A percentile compares a stretch with the other conserved stretches of the same genome.
Evolutionary conservation across 805 yeast species (phyloP).

Genomic region (Suhomyces pyralidae): DNA sequence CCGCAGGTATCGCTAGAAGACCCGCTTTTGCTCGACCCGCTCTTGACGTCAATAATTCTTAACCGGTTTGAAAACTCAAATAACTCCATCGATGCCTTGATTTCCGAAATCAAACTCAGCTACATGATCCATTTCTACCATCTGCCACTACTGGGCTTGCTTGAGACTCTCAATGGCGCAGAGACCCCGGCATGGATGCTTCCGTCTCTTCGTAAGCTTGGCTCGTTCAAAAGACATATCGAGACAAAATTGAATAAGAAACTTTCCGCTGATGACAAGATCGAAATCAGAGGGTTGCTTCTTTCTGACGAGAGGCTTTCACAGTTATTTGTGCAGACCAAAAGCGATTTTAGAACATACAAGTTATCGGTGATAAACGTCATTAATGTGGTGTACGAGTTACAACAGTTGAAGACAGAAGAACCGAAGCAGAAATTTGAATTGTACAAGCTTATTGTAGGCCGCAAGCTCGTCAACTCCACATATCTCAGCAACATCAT

Average conservation of each 20-base stretch:
- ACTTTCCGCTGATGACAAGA: conserved; percentile 8
- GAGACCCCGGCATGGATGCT: conserved; percentile 12
- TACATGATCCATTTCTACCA: conserved; percentile 42
- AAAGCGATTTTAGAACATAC: conserved; percentile 20
- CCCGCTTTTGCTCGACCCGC: conserved; percentile 8
- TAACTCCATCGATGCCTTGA: conserved; percentile 39
- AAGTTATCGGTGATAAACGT: conserved; percentile 25
- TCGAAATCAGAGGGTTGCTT: conserved; percentile 15
- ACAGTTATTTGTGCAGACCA: conserved; percentile 14
- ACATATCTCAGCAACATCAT: conserved; percentile 21
- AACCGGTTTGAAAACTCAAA: conserved; percentile 36
- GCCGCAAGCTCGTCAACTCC: conserved; percentile 26
- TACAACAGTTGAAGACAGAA: conserved; percentile 4
- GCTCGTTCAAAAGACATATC: conserved; percentile 34
- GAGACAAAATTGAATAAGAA: conserved; percentile 16
- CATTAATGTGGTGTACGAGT: conserved; percentile 20
- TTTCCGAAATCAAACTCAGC: conserved; percentile 34
- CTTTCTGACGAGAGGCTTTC: conserved; percentile 12
- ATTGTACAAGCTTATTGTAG: conserved; percentile 27
- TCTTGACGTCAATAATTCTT: conserved; percentile 24
- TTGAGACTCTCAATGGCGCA: conserved; percentile 8
- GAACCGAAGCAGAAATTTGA: conserved; percentile 22
- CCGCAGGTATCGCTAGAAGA: conserved; percentile 14
- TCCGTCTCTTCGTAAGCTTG: conserved; percentile 29
- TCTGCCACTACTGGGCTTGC: conserved; percentile 30